Evolutionary conservation across 495 filamentous ascomycete genomes (phyloP).

Genomic region (Aspergillus incahuasiensis): DNA sequence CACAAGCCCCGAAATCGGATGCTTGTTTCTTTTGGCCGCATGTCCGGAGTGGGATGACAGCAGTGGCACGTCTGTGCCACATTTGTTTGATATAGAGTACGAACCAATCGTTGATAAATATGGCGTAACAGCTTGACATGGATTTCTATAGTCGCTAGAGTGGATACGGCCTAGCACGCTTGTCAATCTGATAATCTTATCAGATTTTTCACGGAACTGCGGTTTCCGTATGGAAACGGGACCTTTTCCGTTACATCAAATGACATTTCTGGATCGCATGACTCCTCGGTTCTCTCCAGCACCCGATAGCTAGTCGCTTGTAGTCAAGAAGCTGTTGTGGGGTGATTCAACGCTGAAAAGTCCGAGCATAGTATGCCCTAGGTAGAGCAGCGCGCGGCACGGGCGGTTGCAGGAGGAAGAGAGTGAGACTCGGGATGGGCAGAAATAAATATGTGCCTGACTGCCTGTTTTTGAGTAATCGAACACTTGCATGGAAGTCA

Average conservation of each 20-base stretch:
- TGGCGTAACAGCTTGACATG: neutral
- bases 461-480: neutral
- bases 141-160: neutral
- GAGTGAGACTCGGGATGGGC: neutral
- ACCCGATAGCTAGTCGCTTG: too few species aligned
- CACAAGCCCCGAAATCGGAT: neutral
- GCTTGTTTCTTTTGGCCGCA: neutral
- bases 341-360: too few species aligned
- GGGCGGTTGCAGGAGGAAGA: neutral
- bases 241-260: neutral
- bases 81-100: neutral
- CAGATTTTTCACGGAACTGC: neutral
- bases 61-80: neutral
- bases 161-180: neutral
- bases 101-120: neutral
- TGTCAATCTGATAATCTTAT: constrained; percentile 1
- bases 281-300: neutral
- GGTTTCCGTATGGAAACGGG: neutral
- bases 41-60: neutral
- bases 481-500: neutral
- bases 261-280: neutral
- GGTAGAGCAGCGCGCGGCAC: neutral
- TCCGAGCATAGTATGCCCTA: too few species aligned
- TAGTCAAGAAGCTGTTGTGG: neutral
- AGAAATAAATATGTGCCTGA: neutral